A percentile compares a stretch with the other conserved stretches of the same genome.
These are phyloP conservation scores for Suillus alpinus DNA, from an alignment of 768 basidiomycete genomes.

Conservation along the genomic window DNA sequence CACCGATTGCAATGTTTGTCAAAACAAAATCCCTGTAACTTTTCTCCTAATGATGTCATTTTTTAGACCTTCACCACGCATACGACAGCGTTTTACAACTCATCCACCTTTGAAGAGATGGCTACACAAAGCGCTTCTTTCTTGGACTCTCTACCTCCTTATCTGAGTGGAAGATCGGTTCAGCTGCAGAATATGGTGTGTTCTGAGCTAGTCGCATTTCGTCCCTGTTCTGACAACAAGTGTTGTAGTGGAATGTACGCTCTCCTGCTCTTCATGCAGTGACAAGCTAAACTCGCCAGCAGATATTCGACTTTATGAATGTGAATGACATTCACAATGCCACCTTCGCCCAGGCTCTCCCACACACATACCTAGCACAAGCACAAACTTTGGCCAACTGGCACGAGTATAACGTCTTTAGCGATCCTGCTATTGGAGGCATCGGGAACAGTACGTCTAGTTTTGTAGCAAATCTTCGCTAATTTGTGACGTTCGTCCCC, in stretches of 20 bases:
- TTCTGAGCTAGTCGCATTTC: not conserved
- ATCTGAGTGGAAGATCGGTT: slow-evolving; percentile 52
- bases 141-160: slow-evolving; percentile 46
- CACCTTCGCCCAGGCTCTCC: slow-evolving; percentile 46
- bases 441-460: slow-evolving; percentile 58
- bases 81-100: slow-evolving; percentile 54
- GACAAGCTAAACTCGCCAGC: not conserved
- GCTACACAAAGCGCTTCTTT: slow-evolving; percentile 44
- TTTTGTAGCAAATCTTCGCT: not conserved
- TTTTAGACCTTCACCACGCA: slow-evolving; percentile 45
- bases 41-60: not conserved
- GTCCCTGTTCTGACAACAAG: slow-evolving; percentile 8
- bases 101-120: slow-evolving; percentile 47
- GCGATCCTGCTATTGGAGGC: slow-evolving; percentile 44
- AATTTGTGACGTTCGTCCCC: not conserved
- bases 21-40: not conserved
- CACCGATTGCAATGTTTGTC: slow-evolving; percentile 52
- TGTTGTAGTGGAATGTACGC: slow-evolving; percentile 45
- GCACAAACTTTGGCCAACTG: slow-evolving; percentile 64
- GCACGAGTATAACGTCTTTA: slow-evolving; percentile 73
- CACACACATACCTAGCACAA: slow-evolving; percentile 48
- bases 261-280: not conserved
- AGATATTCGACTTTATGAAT: slow-evolving; percentile 76
- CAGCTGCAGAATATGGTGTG: slow-evolving; percentile 58
- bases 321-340: slow-evolving; percentile 67